Percentiles rank a stretch among this genome's conserved stretches.
Conservation (phyloP, 208 protist species). For the Leishmania turanica region DNA sequence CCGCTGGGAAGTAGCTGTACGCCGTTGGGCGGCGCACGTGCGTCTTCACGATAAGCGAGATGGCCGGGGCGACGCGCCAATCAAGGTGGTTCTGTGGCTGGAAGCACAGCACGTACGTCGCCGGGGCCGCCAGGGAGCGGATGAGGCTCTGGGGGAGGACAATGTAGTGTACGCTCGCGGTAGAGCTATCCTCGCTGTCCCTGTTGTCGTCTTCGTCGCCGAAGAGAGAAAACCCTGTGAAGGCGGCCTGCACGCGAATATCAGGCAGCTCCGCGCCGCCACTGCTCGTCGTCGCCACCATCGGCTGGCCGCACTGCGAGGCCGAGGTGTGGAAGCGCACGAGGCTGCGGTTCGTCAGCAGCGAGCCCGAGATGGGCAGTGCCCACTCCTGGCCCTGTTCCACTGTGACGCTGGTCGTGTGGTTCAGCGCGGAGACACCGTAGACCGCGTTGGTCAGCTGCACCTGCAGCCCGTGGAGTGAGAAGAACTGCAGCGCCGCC, state of each 20-base stretch:
- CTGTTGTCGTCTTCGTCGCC: not conserved
- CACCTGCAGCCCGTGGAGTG: conserved; percentile 45
- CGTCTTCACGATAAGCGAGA: conserved; percentile 42
- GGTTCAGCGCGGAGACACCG: conserved; percentile 64
- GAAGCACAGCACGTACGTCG: conserved; percentile 64
- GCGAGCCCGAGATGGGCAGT: conserved; percentile 58
- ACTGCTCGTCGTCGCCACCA: conserved; percentile 22
- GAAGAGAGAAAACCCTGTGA: conserved; percentile 48
- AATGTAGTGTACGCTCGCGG: conserved; percentile 41
- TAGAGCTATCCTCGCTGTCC: conserved; percentile 4
- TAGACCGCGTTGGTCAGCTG: conserved; percentile 54
- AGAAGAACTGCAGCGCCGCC: conserved; percentile 63
- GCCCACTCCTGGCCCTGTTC: conserved; percentile 75
- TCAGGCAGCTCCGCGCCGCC: conserved; percentile 26
- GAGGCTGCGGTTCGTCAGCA: conserved; percentile 53
- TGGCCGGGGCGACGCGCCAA: conserved; percentile 49
- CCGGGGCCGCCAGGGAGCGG: conserved; percentile 37
- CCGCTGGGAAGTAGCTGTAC: conserved; percentile 67
- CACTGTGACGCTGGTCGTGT: conserved; percentile 55
- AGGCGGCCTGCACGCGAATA: conserved; percentile 43
- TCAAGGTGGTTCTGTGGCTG: conserved; percentile 48
- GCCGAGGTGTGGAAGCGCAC: conserved; percentile 53
- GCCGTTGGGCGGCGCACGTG: conserved; percentile 48
- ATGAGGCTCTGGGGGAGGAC: conserved; percentile 55
- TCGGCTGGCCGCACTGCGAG: conserved; percentile 33